These are phyloP conservation scores for Ailanthus altissimus DNA, from an alignment of 345 rosid species.

Conservation along the genomic window DNA sequence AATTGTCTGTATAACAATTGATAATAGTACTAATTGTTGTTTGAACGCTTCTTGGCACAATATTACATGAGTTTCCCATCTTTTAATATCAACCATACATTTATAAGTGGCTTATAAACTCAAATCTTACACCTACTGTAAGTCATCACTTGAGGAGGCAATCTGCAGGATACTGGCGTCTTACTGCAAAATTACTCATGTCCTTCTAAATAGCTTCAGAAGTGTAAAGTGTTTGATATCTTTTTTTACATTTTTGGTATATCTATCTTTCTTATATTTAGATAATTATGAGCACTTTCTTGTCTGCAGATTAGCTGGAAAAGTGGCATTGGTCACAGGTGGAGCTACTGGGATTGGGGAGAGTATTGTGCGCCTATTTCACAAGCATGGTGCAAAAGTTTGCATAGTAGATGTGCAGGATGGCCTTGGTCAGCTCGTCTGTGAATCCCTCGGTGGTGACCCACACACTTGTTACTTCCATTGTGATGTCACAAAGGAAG, in stretches of 20 bases:
- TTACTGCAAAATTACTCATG: neutral
- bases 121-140: neutral
- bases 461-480: slow-evolving; percentile 49
- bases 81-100: neutral
- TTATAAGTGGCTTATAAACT: neutral
- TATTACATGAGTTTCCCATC: neutral
- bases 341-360: slow-evolving; percentile 94
- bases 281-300: neutral
- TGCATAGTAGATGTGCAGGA: slow-evolving; percentile 77
- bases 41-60: no score
- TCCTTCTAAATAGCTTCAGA: no score
- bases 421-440: slow-evolving; percentile 48
- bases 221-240: no score
- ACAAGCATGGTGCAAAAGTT: slow-evolving; percentile 78
- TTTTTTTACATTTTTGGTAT: neutral
- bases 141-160: neutral
- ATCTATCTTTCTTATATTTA: neutral
- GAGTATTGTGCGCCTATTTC: slow-evolving; percentile 69
- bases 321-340: slow-evolving; percentile 81
- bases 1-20: no score
- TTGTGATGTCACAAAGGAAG: slow-evolving; percentile 74
- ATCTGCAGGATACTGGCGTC: neutral
- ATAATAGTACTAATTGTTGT: no score
- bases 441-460: slow-evolving; percentile 47
- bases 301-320: slow-evolving; percentile 55